Base-by-base conservation (phyloP, 31 red algal species). In the Bonnemaisonia californica region DNA sequence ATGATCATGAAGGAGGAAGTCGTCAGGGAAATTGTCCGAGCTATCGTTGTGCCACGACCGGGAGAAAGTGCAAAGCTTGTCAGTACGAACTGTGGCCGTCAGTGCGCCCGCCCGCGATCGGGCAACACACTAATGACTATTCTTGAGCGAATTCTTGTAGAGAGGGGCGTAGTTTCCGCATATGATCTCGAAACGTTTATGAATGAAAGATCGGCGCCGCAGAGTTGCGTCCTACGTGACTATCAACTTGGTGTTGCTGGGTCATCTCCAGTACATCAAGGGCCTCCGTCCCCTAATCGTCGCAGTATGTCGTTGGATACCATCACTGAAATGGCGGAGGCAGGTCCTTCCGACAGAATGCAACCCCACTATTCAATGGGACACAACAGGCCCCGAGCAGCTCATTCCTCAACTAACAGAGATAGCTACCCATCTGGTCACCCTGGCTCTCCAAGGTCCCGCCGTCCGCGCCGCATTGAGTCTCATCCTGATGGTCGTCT, bases 181-280 rank as follows among this genome's bases (percentile, higher is more conserved):
- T 22, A 57, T 36, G 74, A 77, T 77, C 24, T 77, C n/a, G 74
- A 77, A 38, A 18, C 31, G 23, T 77, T 77, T 37, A 77, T 77
- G 74, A 35, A 34, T 29, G 74, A 77, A 33, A 47, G 74, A 28
- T 57, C 56, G n/a, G 18, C 74, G 8, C 74, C 48, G 74, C 66
- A 36, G 24, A 61, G 26, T 21, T 62, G 16, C 19, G 32, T 2
- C 16, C 29, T 55, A 7, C 48, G 74, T 34, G 54, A 77, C n/a
- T 13, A 30, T 28, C 19, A 30, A 36, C 0, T 35, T 0, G 9
- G 13, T 3, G 23, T 9, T 13, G n/a, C 74, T 26, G 28, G 3
- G 27, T n/a, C 54, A 28, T 39, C 48, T 21, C 29, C 56, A 4
- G 41, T n/a, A 24, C 37, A 27, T n/a, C 32, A 30, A 21, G n/a